Evolutionary conservation across 352 stramenopile genomes (phyloP).

Genomic region (Phytopythium ostracodes): DNA sequence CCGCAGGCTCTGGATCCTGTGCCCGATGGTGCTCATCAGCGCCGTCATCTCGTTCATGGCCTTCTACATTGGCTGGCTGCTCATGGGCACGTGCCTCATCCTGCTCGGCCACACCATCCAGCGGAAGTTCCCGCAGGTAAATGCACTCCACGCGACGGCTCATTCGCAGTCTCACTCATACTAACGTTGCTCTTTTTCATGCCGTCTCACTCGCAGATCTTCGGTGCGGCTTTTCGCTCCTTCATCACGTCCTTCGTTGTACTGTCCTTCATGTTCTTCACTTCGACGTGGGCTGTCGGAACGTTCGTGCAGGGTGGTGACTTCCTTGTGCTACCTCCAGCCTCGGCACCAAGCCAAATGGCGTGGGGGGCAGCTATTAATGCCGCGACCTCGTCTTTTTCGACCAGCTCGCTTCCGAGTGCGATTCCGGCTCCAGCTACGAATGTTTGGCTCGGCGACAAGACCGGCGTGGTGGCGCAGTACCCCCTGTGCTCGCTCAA

Average conservation of each 20-base stretch:
- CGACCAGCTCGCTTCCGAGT: background rate
- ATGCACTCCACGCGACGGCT: background rate
- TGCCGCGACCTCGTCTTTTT: background rate
- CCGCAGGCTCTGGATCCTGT: slow-evolving; percentile 59
- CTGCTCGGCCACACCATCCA: slow-evolving; percentile 78
- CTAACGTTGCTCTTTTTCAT: background rate
- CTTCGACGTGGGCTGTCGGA: slow-evolving; percentile 80
- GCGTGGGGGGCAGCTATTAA: slow-evolving; percentile 18
- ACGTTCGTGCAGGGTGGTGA: slow-evolving; percentile 84
- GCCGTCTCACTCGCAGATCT: slow-evolving; percentile 37
- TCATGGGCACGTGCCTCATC: slow-evolving; percentile 84
- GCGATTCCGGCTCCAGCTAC: background rate
- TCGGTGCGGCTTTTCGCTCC: slow-evolving; percentile 79
- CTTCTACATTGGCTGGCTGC: slow-evolving; percentile 75
- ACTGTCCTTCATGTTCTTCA: slow-evolving; percentile 86
- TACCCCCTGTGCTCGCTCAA: slow-evolving; percentile 82
- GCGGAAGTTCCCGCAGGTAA: slow-evolving; percentile 69
- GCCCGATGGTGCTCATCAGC: slow-evolving; percentile 61
- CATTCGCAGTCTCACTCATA: background rate
- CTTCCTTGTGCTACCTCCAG: slow-evolving; percentile 73
- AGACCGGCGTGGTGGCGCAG: slow-evolving; percentile 33
- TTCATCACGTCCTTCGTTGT: slow-evolving; percentile 86
- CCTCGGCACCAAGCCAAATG: background rate
- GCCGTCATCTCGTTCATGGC: slow-evolving; percentile 80
- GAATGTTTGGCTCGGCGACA: background rate